phyloP scores from a whole-genome alignment of 2,329 filamentous ascomycete species.

The Fusarium hostae region DNA sequence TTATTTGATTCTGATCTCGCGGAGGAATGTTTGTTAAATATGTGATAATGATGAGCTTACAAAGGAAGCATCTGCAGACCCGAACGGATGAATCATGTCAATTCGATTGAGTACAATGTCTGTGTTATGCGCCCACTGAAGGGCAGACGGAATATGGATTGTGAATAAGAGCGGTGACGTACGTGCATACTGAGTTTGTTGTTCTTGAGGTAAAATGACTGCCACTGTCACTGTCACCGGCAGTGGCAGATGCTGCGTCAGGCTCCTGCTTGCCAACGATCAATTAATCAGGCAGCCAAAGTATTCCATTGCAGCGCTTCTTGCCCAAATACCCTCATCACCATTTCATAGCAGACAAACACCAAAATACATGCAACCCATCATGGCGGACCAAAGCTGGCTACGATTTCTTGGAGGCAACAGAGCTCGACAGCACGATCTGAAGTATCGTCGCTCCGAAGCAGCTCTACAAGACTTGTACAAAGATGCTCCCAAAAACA shows the following conservation, averaged over 20 bases:
- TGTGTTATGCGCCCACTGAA: neutral
- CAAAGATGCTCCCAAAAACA: slow-evolving; percentile 3
- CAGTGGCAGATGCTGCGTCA: neutral
- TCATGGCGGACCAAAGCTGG: slow-evolving; percentile 42
- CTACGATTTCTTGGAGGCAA: slow-evolving; percentile 42
- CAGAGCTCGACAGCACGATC: slow-evolving; percentile 35
- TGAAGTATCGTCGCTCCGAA: slow-evolving; percentile 37
- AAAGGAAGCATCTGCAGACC: neutral
- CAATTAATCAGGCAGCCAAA: neutral
- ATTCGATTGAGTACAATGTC: neutral
- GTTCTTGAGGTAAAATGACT: neutral
- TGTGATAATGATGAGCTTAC: neutral
- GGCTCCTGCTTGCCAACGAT: neutral
- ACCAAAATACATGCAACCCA: neutral
- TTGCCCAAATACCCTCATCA: neutral
- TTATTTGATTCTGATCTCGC: neutral
- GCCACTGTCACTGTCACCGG: neutral
- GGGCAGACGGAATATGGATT: neutral
- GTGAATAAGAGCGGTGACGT: neutral
- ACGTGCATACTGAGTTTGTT: neutral
- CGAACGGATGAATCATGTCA: neutral
- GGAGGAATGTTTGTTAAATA: neutral
- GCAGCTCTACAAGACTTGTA: slow-evolving; percentile 33
- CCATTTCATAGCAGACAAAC: neutral
- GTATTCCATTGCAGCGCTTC: neutral